phyloP scores from a whole-genome alignment of 805 yeast species.

The Candida lessepsii region DNA sequence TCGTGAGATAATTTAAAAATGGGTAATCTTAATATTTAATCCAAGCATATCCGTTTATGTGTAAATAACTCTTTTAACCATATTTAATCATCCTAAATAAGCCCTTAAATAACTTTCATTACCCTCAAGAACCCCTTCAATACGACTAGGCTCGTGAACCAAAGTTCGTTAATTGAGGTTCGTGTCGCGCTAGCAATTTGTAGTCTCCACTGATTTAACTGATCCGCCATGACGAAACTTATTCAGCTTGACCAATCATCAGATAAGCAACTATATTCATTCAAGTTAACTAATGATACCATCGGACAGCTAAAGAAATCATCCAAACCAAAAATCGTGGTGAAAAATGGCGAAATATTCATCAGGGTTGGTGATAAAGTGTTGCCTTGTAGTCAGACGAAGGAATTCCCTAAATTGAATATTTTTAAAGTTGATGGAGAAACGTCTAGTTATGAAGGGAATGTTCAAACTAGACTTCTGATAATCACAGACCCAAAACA shows the following conservation, averaged over 20 bases:
- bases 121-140: too few species aligned
- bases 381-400: conserved; percentile 33
- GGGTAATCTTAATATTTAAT: too few species aligned
- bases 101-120: too few species aligned
- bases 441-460: conserved; percentile 25
- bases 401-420: conserved; percentile 37
- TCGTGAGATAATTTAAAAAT: too few species aligned
- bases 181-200: conserved; percentile 6
- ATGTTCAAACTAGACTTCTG: conserved; percentile 29
- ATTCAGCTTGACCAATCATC: conserved; percentile 4
- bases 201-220: conserved; percentile 1
- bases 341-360: conserved; percentile 35
- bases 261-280: neutral
- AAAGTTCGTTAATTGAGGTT: neutral
- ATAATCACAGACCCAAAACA: conserved; percentile 30
- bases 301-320: neutral
- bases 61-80: too few species aligned
- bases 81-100: too few species aligned
- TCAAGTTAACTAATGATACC: conserved; percentile 1
- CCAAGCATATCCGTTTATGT: too few species aligned
- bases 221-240: conserved; percentile 20
- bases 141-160: too few species aligned
- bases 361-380: conserved; percentile 26
- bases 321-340: conserved; percentile 30
- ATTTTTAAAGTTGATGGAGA: conserved; percentile 20